Evolutionary conservation across 2,329 filamentous ascomycete genomes (phyloP).

Genomic region (Nigrograna mackinnonii): DNA sequence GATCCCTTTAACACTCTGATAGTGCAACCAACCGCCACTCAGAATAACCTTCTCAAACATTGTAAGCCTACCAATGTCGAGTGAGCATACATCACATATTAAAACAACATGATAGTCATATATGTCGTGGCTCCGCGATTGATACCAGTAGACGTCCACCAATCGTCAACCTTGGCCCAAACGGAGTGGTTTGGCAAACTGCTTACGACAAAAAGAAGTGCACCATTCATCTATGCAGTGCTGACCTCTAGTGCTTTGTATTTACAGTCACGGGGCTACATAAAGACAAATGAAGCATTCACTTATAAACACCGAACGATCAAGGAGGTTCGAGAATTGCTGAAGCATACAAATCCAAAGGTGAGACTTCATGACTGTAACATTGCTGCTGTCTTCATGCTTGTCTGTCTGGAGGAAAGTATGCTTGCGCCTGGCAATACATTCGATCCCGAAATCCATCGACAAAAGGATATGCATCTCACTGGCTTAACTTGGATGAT

Average conservation of each 20-base stretch:
- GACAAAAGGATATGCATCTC: conserved; percentile 26
- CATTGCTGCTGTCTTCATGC: conserved; percentile 35
- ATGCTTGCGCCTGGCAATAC: conserved; percentile 21
- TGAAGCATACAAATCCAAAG: conserved; percentile 23
- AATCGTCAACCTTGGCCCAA: conserved; percentile 18
- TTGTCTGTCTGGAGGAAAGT: conserved; percentile 35
- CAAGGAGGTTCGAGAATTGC: conserved; percentile 28
- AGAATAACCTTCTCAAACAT: conserved; percentile 24
- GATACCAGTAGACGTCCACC: conserved; percentile 30
- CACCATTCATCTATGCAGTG: conserved; percentile 33
- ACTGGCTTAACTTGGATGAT: conserved; percentile 37
- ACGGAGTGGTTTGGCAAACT: conserved; percentile 28
- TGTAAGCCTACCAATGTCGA: conserved; percentile 22
- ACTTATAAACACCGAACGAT: conserved; percentile 32
- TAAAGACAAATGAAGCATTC: conserved; percentile 10
- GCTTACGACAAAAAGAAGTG: conserved; percentile 24
- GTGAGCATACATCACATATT: conserved; percentile 8
- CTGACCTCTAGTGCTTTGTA: conserved; percentile 28
- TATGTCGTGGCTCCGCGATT: conserved; percentile 20
- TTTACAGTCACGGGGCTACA: conserved; percentile 15
- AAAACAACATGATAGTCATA: conserved; percentile 19
- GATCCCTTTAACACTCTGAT: conserved; percentile 27
- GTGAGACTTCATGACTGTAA: conserved; percentile 30
- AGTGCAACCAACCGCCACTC: conserved; percentile 21
- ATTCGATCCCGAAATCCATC: conserved; percentile 14